These are phyloP conservation scores for Schoenoplectus tabernaemontani DNA, from an alignment of 202 grass and related monocot genomes.

Conservation along the genomic window DNA sequence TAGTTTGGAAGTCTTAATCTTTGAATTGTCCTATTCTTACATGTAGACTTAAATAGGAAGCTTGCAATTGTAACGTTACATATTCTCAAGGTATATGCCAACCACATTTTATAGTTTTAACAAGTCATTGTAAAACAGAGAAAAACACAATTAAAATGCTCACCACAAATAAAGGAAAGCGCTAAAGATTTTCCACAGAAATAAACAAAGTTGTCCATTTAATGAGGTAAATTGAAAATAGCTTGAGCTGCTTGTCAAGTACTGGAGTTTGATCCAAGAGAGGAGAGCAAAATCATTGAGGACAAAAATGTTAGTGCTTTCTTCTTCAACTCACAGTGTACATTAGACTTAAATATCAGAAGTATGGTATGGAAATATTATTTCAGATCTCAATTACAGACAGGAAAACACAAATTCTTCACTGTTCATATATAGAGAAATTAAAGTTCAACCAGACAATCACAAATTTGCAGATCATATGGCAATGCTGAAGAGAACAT, in stretches of 20 bases:
- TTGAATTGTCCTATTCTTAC: constrained; percentile 8
- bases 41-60: not conserved
- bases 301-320: not conserved
- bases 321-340: not conserved
- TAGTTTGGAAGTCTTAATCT: constrained; percentile 18
- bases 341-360: not conserved
- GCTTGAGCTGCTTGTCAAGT: not conserved
- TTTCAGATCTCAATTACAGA: not conserved
- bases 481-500: not conserved
- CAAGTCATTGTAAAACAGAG: not conserved
- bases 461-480: not conserved
- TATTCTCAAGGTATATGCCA: not conserved
- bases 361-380: not conserved
- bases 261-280: not conserved
- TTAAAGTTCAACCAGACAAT: not conserved
- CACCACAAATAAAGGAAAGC: not conserved
- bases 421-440: not conserved
- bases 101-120: not conserved
- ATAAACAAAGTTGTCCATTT: constrained; percentile 14
- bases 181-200: not conserved
- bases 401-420: not conserved
- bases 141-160: not conserved
- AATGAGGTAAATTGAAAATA: constrained; percentile 1
- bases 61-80: not conserved
- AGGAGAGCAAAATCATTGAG: not conserved